Percentiles rank a stretch among this genome's conserved stretches.
phyloP scores from a whole-genome alignment of 768 basidiomycete species.

The Hemileccinum impolitum region DNA sequence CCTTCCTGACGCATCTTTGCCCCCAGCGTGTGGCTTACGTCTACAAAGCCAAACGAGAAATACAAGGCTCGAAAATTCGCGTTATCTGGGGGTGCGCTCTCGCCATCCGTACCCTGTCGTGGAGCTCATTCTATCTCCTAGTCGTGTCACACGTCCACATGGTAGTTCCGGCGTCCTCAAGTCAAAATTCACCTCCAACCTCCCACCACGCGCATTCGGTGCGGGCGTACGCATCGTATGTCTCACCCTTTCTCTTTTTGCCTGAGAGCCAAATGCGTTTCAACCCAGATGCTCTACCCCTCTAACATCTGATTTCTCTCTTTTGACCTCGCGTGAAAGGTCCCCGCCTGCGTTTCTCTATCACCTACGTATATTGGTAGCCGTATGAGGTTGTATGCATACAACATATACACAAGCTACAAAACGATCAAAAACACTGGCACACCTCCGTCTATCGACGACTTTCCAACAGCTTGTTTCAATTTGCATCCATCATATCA shows the following conservation, averaged over 20 bases:
- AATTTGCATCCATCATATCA: too few species aligned
- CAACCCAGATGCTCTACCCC: neutral
- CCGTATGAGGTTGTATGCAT: constrained; percentile 23
- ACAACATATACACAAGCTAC: constrained; percentile 6
- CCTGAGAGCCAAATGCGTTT: neutral
- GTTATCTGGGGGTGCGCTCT: constrained; percentile 93
- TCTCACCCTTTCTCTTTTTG: neutral
- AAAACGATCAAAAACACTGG: constrained; percentile 12
- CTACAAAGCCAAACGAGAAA: constrained; percentile 94
- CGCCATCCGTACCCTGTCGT: neutral
- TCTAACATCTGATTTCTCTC: too few species aligned
- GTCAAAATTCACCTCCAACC: constrained; percentile 93
- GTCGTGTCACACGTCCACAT: constrained; percentile 91
- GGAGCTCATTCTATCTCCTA: constrained; percentile 23
- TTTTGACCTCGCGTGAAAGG: constrained; percentile 1
- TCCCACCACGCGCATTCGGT: constrained; percentile 93
- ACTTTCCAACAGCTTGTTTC: too few species aligned
- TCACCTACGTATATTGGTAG: constrained; percentile 22
- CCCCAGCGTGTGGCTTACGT: constrained; percentile 91
- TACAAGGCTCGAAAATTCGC: constrained; percentile 92
- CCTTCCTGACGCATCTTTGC: neutral
- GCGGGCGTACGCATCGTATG: constrained; percentile 87
- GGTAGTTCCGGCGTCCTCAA: constrained; percentile 95
- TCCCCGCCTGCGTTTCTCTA: constrained; percentile 18
- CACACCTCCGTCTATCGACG: too few species aligned